These are phyloP conservation scores for Auriscalpium vulgare DNA, from an alignment of 768 basidiomycete genomes.

Conservation along the genomic window DNA sequence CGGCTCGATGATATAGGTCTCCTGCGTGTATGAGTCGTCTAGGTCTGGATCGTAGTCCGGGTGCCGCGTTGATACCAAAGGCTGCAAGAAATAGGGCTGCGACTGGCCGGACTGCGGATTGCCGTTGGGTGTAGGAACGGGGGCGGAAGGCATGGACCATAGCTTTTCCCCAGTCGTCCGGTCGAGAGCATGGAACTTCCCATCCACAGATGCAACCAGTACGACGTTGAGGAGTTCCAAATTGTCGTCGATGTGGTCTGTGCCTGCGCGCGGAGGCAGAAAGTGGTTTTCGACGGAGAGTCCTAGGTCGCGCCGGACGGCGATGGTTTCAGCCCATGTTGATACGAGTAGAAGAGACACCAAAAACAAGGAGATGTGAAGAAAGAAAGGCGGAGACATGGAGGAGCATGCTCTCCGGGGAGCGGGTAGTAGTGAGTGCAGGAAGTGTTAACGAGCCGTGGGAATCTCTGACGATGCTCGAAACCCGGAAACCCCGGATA, in stretches of 20 bases:
- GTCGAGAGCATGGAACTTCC: conserved; percentile 90
- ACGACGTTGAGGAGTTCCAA: conserved; percentile 74
- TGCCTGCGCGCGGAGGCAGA: conserved; percentile 8
- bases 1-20: conserved; percentile 91
- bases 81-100: conserved; percentile 48
- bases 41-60: conserved; percentile 48
- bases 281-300: conserved; percentile 8
- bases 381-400: conserved; percentile 9
- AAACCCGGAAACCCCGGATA: too few relatives aligned
- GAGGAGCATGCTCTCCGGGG: conserved; percentile 3
- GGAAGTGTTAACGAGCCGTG: too few relatives aligned
- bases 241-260: conserved; percentile 26
- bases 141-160: conserved; percentile 80
- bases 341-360: conserved; percentile 13
- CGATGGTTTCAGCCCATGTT: conserved; percentile 20
- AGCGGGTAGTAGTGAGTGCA: background rate
- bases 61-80: conserved; percentile 70
- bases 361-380: conserved; percentile 6
- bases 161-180: conserved; percentile 72
- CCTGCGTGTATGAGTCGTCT: conserved; percentile 46
- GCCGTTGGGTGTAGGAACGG: conserved; percentile 29
- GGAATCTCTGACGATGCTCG: too few relatives aligned
- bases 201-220: conserved; percentile 89
- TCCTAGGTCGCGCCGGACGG: conserved; percentile 17
- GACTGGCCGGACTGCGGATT: conserved; percentile 9